These are phyloP conservation scores for Lotus japonicus DNA, from an alignment of 306 rosid genomes.

Conservation along the genomic window DNA sequence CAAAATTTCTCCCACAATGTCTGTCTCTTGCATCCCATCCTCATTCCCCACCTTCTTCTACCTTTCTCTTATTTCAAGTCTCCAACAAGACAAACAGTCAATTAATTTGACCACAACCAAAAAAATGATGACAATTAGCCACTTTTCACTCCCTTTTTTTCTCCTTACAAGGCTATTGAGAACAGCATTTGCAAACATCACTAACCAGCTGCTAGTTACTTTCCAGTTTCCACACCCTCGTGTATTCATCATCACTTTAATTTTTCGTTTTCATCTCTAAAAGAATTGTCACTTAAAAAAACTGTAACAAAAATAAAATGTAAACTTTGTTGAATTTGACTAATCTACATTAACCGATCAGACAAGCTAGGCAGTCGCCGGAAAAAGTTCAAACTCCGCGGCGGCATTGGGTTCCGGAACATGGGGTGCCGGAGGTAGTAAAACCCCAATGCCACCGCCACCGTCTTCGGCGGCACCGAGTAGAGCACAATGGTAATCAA, in stretches of 20 bases:
- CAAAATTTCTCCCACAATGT: constrained; percentile 28
- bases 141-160: constrained; percentile 35
- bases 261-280: constrained; percentile 14
- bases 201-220: constrained; percentile 15
- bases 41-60: not conserved
- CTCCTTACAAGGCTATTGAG: not conserved
- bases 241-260: constrained; percentile 4
- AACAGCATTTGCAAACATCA: constrained; percentile 45
- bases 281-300: constrained; percentile 3
- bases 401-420: constrained; percentile 50
- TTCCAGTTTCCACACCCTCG: not conserved
- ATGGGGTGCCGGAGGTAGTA: constrained; percentile 49
- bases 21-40: not conserved
- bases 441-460: constrained; percentile 83
- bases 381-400: constrained; percentile 42
- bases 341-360: constrained; percentile 70
- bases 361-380: constrained; percentile 77
- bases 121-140: constrained; percentile 47
- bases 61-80: constrained; percentile 54
- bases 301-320: not conserved
- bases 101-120: constrained; percentile 32
- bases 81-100: constrained; percentile 32
- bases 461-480: constrained; percentile 50
- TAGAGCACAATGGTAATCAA: constrained; percentile 30
- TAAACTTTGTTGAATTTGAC: constrained; percentile 16